phyloP scores from a whole-genome alignment of 148 eudicot genomes.

The Rhododendron vialii region DNA sequence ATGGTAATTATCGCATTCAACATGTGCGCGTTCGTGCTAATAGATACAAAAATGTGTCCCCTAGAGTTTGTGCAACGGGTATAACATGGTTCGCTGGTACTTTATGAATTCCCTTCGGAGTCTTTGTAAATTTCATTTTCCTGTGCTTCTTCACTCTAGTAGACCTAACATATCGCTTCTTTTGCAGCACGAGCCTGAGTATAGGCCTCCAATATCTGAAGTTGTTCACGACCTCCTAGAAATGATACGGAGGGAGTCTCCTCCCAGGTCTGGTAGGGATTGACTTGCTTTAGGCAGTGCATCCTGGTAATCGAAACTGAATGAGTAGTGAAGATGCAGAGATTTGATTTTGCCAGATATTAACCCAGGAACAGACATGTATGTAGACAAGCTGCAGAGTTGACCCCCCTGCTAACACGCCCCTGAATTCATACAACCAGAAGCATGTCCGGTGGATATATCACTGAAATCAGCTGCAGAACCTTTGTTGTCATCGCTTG shows the following conservation, averaged over 20 bases:
- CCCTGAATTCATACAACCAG: not conserved
- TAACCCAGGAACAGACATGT: slow-evolving; percentile 2
- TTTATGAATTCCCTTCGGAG: not conserved
- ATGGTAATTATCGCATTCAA: not conserved
- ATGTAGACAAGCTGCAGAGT: slow-evolving; percentile 6
- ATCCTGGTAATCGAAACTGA: not conserved
- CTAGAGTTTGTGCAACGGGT: not conserved
- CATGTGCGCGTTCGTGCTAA: not conserved
- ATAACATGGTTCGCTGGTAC: not conserved
- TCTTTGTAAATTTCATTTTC: not conserved
- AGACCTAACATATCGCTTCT: not conserved
- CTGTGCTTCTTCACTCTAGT: not conserved
- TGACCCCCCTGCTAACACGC: slow-evolving; percentile 7
- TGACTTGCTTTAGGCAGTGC: slow-evolving; percentile 14
- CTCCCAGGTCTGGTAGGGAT: slow-evolving; percentile 27
- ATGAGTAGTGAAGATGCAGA: slow-evolving; percentile 7
- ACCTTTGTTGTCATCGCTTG: not conserved
- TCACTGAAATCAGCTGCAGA: not conserved
- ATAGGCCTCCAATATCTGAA: slow-evolving; percentile 91
- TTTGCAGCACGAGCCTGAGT: slow-evolving; percentile 82
- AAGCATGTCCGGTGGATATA: not conserved
- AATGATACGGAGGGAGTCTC: slow-evolving; percentile 64
- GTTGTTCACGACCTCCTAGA: slow-evolving; percentile 87
- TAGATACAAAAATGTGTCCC: not conserved
- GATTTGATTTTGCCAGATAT: slow-evolving; percentile 10